Percentiles rank a stretch among this genome's conserved stretches.
Evolutionary conservation across 345 rosid genomes (phyloP).

Genomic region (Gossypium stocksii): DNA sequence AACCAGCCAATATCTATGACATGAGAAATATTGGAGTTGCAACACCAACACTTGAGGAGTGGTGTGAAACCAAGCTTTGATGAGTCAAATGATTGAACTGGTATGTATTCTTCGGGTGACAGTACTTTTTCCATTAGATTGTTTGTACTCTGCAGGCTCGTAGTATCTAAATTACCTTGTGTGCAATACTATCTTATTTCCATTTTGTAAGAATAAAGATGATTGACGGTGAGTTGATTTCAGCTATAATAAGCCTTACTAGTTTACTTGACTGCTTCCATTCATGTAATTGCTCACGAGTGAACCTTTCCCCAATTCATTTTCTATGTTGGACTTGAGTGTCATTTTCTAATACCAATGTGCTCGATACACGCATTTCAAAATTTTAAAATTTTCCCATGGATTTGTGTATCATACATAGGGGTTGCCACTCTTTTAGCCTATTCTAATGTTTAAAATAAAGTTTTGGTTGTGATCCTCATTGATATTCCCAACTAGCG

Average conservation of each 20-base stretch:
- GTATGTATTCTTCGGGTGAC: not conserved
- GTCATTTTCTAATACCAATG: too few species aligned
- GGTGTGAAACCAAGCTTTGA: constrained; percentile 40
- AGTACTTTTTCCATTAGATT: not conserved
- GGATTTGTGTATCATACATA: too few species aligned
- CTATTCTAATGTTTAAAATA: too few species aligned
- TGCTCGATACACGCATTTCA: too few species aligned
- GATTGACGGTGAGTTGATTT: not conserved
- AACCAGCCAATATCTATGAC: constrained; percentile 69
- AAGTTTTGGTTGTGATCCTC: too few species aligned
- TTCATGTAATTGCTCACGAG: too few species aligned
- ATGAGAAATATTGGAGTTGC: constrained; percentile 70
- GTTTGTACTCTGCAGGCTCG: not conserved
- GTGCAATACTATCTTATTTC: not conserved
- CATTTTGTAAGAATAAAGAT: not conserved
- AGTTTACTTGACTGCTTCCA: not conserved
- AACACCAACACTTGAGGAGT: constrained; percentile 54
- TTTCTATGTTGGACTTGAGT: too few species aligned
- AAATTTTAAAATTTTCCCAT: too few species aligned
- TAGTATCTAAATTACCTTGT: not conserved
- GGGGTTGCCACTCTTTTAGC: too few species aligned
- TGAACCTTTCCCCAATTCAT: too few species aligned
- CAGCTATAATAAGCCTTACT: not conserved
- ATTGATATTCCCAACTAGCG: too few species aligned
- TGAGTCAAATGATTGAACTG: not conserved